Evolutionary conservation across 345 rosid genomes (phyloP).

Genomic region (Limnanthes douglasii): DNA sequence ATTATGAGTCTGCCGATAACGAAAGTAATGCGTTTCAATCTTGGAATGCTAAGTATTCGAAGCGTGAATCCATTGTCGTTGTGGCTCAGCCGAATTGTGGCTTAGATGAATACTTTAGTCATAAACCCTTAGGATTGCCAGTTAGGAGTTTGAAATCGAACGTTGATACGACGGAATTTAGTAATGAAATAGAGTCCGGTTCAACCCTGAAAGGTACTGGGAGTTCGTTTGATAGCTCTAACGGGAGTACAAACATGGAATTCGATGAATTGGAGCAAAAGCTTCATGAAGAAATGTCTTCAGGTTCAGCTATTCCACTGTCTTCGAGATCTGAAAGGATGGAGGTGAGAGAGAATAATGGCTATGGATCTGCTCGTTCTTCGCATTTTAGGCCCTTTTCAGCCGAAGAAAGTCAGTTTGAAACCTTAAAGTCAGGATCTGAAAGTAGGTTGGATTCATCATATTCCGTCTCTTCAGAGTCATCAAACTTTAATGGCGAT

Average conservation of each 20-base stretch:
- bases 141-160: conserved; percentile 52
- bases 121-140: conserved; percentile 60
- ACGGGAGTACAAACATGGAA: conserved; percentile 11
- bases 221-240: conserved; percentile 10
- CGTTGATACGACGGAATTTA: conserved; percentile 8
- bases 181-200: conserved; percentile 21
- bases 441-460: conserved; percentile 29
- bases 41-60: conserved; percentile 54
- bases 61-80: conserved; percentile 33
- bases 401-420: conserved; percentile 40
- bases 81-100: conserved; percentile 35
- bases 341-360: conserved; percentile 19
- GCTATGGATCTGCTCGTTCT: conserved; percentile 5
- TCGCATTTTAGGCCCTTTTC: conserved; percentile 44
- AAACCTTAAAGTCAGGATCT: conserved; percentile 23
- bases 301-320: conserved; percentile 27
- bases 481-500: conserved; percentile 19
- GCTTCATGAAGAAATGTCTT: conserved; percentile 15
- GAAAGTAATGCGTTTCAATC: conserved; percentile 23
- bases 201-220: conserved; percentile 6
- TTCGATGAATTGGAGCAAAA: conserved; percentile 22
- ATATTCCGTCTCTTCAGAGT: conserved; percentile 21
- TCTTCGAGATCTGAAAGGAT: conserved; percentile 23
- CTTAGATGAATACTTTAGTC: conserved; percentile 16
- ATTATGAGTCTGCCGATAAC: conserved; percentile 9